phyloP scores from a whole-genome alignment of 208 protist genomes.

The Phytomonas serpens region DNA sequence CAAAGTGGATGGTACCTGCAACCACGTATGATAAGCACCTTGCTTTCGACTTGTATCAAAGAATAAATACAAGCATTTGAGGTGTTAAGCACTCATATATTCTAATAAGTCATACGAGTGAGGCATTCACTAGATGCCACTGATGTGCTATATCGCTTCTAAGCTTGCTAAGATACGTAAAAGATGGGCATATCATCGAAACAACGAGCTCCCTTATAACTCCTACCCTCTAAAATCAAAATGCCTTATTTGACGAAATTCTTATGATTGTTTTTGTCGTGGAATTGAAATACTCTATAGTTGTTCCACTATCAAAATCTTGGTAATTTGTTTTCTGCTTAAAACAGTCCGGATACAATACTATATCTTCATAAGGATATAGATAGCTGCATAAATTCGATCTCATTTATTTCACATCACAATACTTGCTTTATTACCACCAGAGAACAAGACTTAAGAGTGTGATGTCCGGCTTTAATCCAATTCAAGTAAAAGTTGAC shows the following conservation, averaged over 20 bases:
- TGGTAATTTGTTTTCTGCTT: not conserved
- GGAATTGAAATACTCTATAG: constrained; percentile 4
- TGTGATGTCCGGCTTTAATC: constrained; percentile 1
- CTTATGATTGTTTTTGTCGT: constrained; percentile 9
- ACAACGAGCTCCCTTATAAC: not conserved
- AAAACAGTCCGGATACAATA: constrained; percentile 2
- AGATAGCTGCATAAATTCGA: constrained; percentile 4
- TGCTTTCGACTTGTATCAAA: not conserved
- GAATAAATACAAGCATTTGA: not conserved
- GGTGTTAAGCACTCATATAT: not conserved
- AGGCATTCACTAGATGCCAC: too few relatives aligned
- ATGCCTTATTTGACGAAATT: not conserved
- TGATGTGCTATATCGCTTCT: too few relatives aligned
- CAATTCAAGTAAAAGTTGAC: constrained; percentile 12
- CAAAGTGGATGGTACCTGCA: not conserved
- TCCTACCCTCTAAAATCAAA: not conserved
- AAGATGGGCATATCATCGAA: not conserved
- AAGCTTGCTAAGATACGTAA: not conserved
- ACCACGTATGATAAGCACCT: not conserved
- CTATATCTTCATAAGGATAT: constrained; percentile 11
- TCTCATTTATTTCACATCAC: not conserved
- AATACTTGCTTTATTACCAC: constrained; percentile 1
- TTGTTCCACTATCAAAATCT: not conserved
- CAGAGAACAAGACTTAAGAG: constrained; percentile 3
- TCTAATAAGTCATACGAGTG: not conserved